Evolutionary conservation across 441 rosid genomes (phyloP).

Genomic region (Euphorbia schlechtendalii): DNA sequence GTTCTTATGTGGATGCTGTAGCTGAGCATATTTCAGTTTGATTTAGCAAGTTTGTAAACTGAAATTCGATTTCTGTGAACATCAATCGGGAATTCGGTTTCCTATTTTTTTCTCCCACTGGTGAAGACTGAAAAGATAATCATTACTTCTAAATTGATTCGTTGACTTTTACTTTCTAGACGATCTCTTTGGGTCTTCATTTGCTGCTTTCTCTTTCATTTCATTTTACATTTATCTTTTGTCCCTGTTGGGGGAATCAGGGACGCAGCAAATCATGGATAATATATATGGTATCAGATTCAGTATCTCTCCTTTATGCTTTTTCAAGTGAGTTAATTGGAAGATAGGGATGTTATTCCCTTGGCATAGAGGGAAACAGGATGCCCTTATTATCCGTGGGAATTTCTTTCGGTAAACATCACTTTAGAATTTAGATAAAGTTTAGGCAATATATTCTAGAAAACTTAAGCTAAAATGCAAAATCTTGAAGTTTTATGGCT

Average conservation of each 20-base stretch:
- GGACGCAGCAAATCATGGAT: background rate
- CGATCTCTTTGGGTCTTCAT: background rate
- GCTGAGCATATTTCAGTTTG: slow-evolving; percentile 1
- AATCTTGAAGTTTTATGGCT: background rate
- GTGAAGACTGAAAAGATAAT: background rate
- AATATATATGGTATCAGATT: background rate
- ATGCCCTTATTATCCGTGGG: background rate
- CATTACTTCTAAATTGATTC: background rate
- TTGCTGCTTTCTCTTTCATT: background rate
- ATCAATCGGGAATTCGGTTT: background rate
- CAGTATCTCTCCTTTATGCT: background rate
- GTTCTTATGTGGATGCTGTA: background rate
- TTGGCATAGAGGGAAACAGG: background rate
- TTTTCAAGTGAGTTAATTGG: background rate
- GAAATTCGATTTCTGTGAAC: background rate
- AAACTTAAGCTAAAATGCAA: background rate
- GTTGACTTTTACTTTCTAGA: background rate
- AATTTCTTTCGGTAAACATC: background rate
- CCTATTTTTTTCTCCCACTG: background rate
- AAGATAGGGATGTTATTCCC: background rate
- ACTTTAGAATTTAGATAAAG: background rate
- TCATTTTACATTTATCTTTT: background rate
- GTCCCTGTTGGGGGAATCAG: background rate
- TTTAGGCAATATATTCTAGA: background rate
- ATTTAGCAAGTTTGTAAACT: background rate